Conservation (phyloP, 2,329 filamentous ascomycete genomes). For the Diaporthe helianthi region DNA sequence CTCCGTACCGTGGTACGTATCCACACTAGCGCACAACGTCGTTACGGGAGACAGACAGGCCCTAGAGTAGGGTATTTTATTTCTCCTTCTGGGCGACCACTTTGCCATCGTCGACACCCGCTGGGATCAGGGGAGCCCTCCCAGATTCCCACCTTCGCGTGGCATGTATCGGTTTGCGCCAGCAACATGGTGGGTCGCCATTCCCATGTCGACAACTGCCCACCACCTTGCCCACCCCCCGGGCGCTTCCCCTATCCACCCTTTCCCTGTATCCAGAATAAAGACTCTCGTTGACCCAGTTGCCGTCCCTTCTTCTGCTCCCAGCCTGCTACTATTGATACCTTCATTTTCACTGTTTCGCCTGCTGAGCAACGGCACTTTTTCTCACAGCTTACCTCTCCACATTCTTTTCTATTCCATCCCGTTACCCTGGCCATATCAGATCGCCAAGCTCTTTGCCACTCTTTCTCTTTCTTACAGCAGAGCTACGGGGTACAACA, state of each 20-base stretch:
- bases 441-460: slow-evolving; percentile 10
- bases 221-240: not conserved
- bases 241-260: slow-evolving; percentile 24
- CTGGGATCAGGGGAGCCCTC: slow-evolving; percentile 29
- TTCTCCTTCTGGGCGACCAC: slow-evolving; percentile 6
- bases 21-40: not conserved
- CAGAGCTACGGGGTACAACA: not conserved
- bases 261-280: slow-evolving; percentile 32
- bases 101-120: not conserved
- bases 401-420: slow-evolving; percentile 30
- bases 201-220: slow-evolving; percentile 21
- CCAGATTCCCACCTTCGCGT: slow-evolving; percentile 19
- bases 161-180: slow-evolving; percentile 16
- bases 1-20: no score
- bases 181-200: slow-evolving; percentile 11
- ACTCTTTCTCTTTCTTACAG: slow-evolving; percentile 2
- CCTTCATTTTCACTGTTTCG: slow-evolving; percentile 26
- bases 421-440: slow-evolving; percentile 7
- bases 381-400: slow-evolving; percentile 28
- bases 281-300: slow-evolving; percentile 27
- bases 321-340: slow-evolving; percentile 12
- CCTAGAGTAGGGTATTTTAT: slow-evolving; percentile 5
- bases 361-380: slow-evolving; percentile 30
- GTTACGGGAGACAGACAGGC: not conserved
- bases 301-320: slow-evolving; percentile 4